A percentile compares a stretch with the other conserved stretches of the same genome.
phyloP scores from a whole-genome alignment of 2,329 filamentous ascomycete species.

The Cercospora sesami region DNA sequence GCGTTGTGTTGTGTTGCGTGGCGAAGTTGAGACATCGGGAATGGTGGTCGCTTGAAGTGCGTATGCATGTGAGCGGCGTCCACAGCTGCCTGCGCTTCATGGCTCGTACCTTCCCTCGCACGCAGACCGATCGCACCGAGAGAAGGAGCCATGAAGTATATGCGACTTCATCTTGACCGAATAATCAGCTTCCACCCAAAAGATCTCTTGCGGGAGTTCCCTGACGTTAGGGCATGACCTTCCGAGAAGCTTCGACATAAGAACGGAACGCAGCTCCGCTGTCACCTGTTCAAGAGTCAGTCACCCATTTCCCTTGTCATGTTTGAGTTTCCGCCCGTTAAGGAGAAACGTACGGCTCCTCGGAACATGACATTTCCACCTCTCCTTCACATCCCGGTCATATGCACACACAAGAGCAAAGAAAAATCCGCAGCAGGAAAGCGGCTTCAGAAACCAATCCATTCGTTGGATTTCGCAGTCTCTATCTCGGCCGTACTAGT shows the following conservation, averaged over 20 bases:
- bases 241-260: background rate
- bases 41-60: too few relatives aligned
- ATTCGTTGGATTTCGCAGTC: background rate
- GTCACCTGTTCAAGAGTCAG: background rate
- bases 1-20: too few relatives aligned
- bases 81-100: too few relatives aligned
- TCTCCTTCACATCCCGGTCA: background rate
- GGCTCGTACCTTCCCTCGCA: too few relatives aligned
- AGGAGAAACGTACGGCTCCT: background rate
- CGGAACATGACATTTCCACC: background rate
- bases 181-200: background rate
- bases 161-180: too few relatives aligned
- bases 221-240: background rate
- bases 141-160: too few relatives aligned
- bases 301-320: background rate
- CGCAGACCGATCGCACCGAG: too few relatives aligned
- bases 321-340: conserved; percentile 4
- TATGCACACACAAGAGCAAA: background rate
- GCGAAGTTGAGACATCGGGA: too few relatives aligned
- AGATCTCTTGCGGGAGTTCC: background rate
- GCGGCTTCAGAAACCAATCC: background rate
- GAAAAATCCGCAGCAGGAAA: background rate
- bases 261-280: background rate
- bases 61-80: too few relatives aligned
- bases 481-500: background rate